Percentiles rank a stretch among this genome's conserved stretches.
Evolutionary conservation across 2,329 filamentous ascomycete species (phyloP).

Genomic region (Zymoseptoria pseudotritici): DNA sequence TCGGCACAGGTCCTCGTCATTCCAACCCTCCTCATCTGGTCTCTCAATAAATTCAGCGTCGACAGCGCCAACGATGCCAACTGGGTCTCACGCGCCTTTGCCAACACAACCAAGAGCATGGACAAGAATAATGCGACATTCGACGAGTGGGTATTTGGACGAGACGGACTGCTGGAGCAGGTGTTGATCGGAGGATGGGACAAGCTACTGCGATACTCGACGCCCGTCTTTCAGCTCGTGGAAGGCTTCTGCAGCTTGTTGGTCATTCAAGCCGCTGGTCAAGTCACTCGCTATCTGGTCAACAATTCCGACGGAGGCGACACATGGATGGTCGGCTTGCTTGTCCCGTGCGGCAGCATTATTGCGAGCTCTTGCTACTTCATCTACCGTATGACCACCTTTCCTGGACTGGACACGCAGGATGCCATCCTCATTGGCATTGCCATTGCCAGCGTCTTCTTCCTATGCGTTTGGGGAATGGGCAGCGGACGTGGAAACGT

Average conservation of each 20-base stretch:
- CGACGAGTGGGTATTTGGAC: constrained; percentile 82
- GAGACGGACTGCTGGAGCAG: constrained; percentile 71
- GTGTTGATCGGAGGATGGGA: constrained; percentile 83
- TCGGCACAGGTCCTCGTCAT: constrained; percentile 81
- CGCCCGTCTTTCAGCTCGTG: constrained; percentile 84
- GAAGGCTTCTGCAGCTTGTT: constrained; percentile 96
- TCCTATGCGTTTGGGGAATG: constrained; percentile 89
- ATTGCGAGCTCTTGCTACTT: constrained; percentile 95
- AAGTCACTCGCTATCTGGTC: constrained; percentile 90
- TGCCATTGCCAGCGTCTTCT: constrained; percentile 84
- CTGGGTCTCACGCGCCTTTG: constrained; percentile 65
- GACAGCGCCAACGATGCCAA: constrained; percentile 63
- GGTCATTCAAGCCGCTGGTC: constrained; percentile 89
- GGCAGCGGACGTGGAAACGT: constrained; percentile 89
- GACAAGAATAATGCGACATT: constrained; percentile 52
- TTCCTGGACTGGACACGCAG: constrained; percentile 85
- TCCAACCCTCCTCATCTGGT: constrained; percentile 84
- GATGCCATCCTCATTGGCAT: constrained; percentile 90
- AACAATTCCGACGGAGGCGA: constrained; percentile 83
- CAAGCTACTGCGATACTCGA: constrained; percentile 78
- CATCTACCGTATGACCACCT: constrained; percentile 87
- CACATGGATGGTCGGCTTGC: constrained; percentile 89
- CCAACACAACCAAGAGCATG: constrained; percentile 26
- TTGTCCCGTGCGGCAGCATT: constrained; percentile 80
- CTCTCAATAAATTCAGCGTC: constrained; percentile 87